A percentile compares a stretch with the other conserved stretches of the same genome.
phyloP scores from a whole-genome alignment of 768 basidiomycete genomes.

The Nidula microcarpa region DNA sequence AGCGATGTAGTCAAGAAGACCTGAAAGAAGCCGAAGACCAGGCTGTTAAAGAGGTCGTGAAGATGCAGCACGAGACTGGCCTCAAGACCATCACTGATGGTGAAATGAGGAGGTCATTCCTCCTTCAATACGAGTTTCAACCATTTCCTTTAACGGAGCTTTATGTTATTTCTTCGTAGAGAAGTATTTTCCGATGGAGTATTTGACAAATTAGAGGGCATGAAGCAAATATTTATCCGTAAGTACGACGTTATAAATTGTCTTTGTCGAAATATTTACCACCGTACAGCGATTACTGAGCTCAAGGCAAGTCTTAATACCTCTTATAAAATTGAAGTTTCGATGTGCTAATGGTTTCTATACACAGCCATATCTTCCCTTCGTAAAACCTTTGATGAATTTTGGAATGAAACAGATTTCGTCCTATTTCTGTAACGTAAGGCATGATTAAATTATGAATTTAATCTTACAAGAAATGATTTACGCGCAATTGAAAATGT shows the following conservation, averaged over 20 bases:
- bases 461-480: slow-evolving; percentile 7
- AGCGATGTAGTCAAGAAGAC: slow-evolving; percentile 35
- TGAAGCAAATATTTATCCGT: slow-evolving; percentile 51
- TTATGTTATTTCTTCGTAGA: slow-evolving; percentile 21
- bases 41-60: slow-evolving; percentile 47
- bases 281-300: neutral
- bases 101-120: slow-evolving; percentile 38
- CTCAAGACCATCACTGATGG: slow-evolving; percentile 62
- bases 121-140: neutral
- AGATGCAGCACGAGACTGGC: slow-evolving; percentile 51
- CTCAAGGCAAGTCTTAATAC: slow-evolving; percentile 16
- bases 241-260: slow-evolving; percentile 7
- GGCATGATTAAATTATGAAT: slow-evolving; percentile 4
- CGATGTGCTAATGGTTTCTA: neutral
- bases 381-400: too few relatives aligned
- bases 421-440: slow-evolving; percentile 41
- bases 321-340: slow-evolving; percentile 43
- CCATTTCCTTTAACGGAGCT: neutral
- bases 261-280: too few relatives aligned
- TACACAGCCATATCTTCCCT: neutral
- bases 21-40: slow-evolving; percentile 47
- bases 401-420: slow-evolving; percentile 24
- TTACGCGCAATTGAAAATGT: slow-evolving; percentile 5
- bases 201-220: slow-evolving; percentile 64
- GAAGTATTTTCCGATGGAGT: slow-evolving; percentile 64